phyloP scores from a whole-genome alignment of 2,329 filamentous ascomycete species.

The Achaetomium macrosporum region DNA sequence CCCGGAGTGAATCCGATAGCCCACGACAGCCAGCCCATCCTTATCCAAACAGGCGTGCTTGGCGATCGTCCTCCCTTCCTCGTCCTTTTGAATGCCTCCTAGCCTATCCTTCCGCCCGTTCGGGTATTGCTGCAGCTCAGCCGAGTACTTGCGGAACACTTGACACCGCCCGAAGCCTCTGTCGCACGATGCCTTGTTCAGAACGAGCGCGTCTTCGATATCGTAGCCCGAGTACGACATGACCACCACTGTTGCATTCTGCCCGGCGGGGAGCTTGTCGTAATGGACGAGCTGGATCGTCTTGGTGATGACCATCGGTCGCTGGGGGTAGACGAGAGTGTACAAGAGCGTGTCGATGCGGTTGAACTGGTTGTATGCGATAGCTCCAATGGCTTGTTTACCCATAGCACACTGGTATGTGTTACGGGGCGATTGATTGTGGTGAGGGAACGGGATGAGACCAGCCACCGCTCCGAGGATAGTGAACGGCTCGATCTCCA shows the following conservation, averaged over 20 bases:
- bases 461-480: slow-evolving; percentile 92
- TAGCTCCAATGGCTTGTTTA: slow-evolving; percentile 98
- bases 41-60: slow-evolving; percentile 69
- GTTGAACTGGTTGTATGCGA: slow-evolving; percentile 96
- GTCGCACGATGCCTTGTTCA: slow-evolving; percentile 95
- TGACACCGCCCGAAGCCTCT: slow-evolving; percentile 94
- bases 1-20: slow-evolving; percentile 68
- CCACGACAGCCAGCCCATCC: slow-evolving; percentile 88
- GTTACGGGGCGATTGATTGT: slow-evolving; percentile 97
- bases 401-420: slow-evolving; percentile 99
- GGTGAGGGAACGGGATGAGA: slow-evolving; percentile 94
- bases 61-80: slow-evolving; percentile 53
- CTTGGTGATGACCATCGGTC: slow-evolving; percentile 94
- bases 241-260: slow-evolving; percentile 95
- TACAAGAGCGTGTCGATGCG: slow-evolving; percentile 95
- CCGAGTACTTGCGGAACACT: slow-evolving; percentile 92
- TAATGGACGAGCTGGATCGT: slow-evolving; percentile 97
- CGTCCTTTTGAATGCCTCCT: slow-evolving; percentile 57
- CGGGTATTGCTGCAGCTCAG: slow-evolving; percentile 80
- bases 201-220: slow-evolving; percentile 94
- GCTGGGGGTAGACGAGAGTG: slow-evolving; percentile 94
- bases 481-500: slow-evolving; percentile 98
- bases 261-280: slow-evolving; percentile 92
- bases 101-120: slow-evolving; percentile 69
- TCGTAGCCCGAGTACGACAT: slow-evolving; percentile 99